Base-by-base conservation (phyloP, 257 asterid species). In the Capsicum rhomboideum region DNA sequence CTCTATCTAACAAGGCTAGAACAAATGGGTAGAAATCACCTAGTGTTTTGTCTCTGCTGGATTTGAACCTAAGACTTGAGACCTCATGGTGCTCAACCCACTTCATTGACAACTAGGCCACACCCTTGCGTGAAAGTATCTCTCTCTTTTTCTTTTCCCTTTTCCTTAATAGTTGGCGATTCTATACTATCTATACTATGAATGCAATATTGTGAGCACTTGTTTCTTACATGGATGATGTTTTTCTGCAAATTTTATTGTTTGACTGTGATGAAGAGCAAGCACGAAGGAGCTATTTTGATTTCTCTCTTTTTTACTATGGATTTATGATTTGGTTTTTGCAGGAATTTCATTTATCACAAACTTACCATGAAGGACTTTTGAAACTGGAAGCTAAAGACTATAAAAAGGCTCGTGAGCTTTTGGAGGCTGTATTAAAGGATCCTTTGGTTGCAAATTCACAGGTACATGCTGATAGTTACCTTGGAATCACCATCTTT, bases 341-440 rank as follows among this genome's bases (percentile, higher is more conserved):
- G 72, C 92, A 96, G 99, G 99, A 96, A 85, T 93, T 92, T 87
- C 97, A 92, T 88, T 90, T 96, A 52, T 92, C 99, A 68, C 98
- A 96, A 88, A 87, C 91, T 77, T 96, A 96, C 91, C 98, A 92
- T 46, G 98, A 96, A 84, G 99, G 99, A 26, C 98, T 96, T 69
- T 58, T 89, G 91, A 92, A 90, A 77, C 89, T 96, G 85, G 98
- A 93, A 89, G 92, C 97, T 74, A 93, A 92, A 89, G 98, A 96
- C 78, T 94, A 91, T 87, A 93, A 82, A 80, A 93, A 91, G 88
- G 98, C 99, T 77, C 97, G 90, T 77, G 94, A 94, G 83, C 92
- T 92, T 64, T 86, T 96, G 61, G 98, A 96, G 88, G 86, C 90
- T 9, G 98, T 94, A 83, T 86, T 96, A 83, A 92, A 90, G 91